Percentiles rank a stretch among this genome's conserved stretches.
phyloP scores from a whole-genome alignment of 805 yeast species.

The Wickerhamiella kurtzmanii region DNA sequence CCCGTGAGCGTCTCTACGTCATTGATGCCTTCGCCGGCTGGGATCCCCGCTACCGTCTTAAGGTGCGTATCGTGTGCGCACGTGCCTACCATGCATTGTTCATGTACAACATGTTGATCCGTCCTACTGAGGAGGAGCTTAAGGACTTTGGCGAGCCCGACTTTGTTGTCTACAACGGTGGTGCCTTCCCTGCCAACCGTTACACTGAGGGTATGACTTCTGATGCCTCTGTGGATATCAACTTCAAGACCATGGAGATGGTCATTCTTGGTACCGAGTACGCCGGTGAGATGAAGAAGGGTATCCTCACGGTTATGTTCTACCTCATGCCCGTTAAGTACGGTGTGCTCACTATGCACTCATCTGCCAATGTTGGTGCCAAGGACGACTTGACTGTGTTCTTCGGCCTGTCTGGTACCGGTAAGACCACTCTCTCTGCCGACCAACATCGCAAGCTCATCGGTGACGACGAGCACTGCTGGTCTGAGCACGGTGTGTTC shows the following conservation, averaged over 20 bases:
- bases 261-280: conserved; percentile 96
- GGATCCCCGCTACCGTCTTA: conserved; percentile 96
- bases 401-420: conserved; percentile 96
- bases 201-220: conserved; percentile 97
- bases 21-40: conserved; percentile 98
- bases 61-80: conserved; percentile 91
- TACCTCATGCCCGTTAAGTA: conserved; percentile 94
- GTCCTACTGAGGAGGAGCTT: conserved; percentile 85
- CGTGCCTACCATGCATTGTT: conserved; percentile 96
- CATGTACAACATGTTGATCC: conserved; percentile 96
- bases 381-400: conserved; percentile 82
- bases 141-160: conserved; percentile 91
- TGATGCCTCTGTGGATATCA: conserved; percentile 86
- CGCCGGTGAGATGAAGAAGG: conserved; percentile 99
- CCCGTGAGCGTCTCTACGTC: conserved; percentile 84
- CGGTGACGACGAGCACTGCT: conserved; percentile 99
- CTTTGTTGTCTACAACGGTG: conserved; percentile 96
- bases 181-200: conserved; percentile 95
- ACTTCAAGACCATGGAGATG: conserved; percentile 97
- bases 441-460: conserved; percentile 87
- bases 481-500: conserved; percentile 97
- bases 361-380: conserved; percentile 85
- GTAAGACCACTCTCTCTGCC: conserved; percentile 93
- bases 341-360: conserved; percentile 83
- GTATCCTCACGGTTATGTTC: conserved; percentile 97